Percentiles rank a stretch among this genome's conserved stretches.
phyloP scores from a whole-genome alignment of 495 filamentous ascomycete genomes.

The Penicillium salamii region DNA sequence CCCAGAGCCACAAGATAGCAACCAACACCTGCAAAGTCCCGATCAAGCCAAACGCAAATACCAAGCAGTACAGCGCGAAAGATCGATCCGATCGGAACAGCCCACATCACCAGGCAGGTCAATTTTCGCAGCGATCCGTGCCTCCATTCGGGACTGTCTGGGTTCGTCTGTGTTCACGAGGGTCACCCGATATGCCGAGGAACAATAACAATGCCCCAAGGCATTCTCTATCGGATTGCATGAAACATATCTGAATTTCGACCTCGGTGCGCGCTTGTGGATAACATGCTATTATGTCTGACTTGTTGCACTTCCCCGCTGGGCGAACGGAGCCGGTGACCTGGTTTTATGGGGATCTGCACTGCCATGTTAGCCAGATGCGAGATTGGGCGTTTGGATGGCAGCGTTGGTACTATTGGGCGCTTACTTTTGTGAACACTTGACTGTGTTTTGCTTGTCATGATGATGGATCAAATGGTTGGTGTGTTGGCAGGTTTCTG shows the following conservation, averaged over 20 bases:
- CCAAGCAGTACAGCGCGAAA: not conserved
- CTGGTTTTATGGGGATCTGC: constrained; percentile 2
- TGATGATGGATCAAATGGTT: constrained; percentile 5
- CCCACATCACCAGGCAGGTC: not conserved
- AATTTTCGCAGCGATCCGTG: constrained; percentile 5
- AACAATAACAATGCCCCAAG: constrained; percentile 6
- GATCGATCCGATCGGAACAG: not conserved
- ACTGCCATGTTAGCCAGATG: constrained; percentile 5
- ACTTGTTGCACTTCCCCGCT: too few relatives aligned
- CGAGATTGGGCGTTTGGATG: not conserved
- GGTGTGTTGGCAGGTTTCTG: not conserved
- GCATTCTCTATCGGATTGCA: not conserved
- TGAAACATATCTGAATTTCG: not conserved
- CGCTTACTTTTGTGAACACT: not conserved
- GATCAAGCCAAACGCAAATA: not conserved
- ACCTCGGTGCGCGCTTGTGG: constrained; percentile 2
- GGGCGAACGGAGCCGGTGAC: constrained; percentile 6
- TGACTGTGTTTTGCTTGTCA: not conserved
- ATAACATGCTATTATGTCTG: not conserved
- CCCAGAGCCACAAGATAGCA: not conserved
- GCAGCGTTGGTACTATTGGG: too few relatives aligned
- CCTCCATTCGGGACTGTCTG: constrained; percentile 2
- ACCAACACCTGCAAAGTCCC: not conserved
- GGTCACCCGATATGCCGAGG: constrained; percentile 20
- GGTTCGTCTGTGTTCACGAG: constrained; percentile 16